phyloP scores from a whole-genome alignment of 768 basidiomycete genomes.

The Tephrocybe sp. region DNA sequence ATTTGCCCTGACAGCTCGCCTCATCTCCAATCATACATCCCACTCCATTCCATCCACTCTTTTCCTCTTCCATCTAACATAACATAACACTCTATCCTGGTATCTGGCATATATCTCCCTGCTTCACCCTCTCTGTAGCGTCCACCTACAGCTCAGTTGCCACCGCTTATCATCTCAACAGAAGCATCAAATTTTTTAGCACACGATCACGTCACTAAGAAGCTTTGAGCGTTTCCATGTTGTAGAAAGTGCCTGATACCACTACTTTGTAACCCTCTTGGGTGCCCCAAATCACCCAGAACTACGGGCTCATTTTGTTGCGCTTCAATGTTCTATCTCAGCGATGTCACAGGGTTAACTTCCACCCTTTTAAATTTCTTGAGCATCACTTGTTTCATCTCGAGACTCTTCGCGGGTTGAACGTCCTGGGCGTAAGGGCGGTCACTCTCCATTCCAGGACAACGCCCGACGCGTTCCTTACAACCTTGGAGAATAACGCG shows the following conservation, averaged over 20 bases:
- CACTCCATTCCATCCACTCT: not conserved
- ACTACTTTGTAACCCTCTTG: not conserved
- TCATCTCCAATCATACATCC: not conserved
- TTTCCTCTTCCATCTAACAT: not conserved
- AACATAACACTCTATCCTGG: too few relatives aligned
- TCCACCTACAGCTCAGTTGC: too few relatives aligned
- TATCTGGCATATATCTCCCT: too few relatives aligned
- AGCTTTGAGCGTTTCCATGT: slow-evolving; percentile 20
- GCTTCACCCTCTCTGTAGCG: too few relatives aligned
- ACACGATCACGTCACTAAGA: slow-evolving; percentile 37
- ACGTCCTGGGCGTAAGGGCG: too few relatives aligned
- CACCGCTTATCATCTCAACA: slow-evolving; percentile 22
- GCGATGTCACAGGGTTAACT: too few relatives aligned
- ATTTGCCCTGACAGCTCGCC: slow-evolving; percentile 33
- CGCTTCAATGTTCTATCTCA: too few relatives aligned
- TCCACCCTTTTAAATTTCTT: not conserved
- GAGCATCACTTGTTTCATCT: slow-evolving; percentile 20
- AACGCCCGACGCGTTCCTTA: too few relatives aligned
- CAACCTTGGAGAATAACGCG: not conserved
- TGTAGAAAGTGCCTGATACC: slow-evolving; percentile 10
- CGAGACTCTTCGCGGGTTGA: slow-evolving; percentile 7
- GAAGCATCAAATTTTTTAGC: slow-evolving; percentile 32
- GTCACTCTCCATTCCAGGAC: too few relatives aligned
- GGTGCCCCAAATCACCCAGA: not conserved
- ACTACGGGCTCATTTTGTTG: too few relatives aligned